Evolutionary conservation across 805 yeast species (phyloP), one percentile per base, ranked within the genome.

Genomic region (Cyberlindnera galapagoensis): DNA sequence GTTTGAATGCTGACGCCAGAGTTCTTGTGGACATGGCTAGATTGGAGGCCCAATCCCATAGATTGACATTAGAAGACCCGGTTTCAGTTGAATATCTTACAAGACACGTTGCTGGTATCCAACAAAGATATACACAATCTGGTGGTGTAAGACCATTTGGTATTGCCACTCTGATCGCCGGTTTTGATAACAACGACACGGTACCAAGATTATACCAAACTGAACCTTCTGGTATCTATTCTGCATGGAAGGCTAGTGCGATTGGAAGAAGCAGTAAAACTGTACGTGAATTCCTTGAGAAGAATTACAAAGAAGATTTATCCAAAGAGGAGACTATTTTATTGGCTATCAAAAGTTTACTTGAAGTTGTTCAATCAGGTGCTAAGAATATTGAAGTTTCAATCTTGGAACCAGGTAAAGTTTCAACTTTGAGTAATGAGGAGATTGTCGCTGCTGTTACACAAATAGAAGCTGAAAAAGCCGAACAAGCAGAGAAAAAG

Each of bases 71-170:
- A 52, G 98, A 90, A 57, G 97, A 92, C 54, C 81, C 97, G 1
- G 96, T 87, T 8, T 67, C 86, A 12, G 72, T 92, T 36, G 97
- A 92, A 54, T 92, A 88, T 57, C 67, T 92, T 57, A 86, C 98
- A 22, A 81, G 82, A 57, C 85, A 85, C 52, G 85, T 92, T 42
- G 98, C 98, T n/a, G 96, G 97, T 15, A 90, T 90, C 27, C 97
- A 92, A 61, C 98, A 92, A 59, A 75, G 80, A 59, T 92, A 90
- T 62, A 92, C 98, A 6, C 98, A 92, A 61, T 79, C 94, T 31
- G 98, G 98, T 46, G 98, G 98, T 60, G 96, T 92, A 17, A 76
- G 98, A 60, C 98, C 98, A 14, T 92, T 92, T 57, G 98, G 98
- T 37, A 83, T 92, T 47, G 80, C 96, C 31, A 92, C 97, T 18